Conservation (phyloP, 352 stramenopile species). For the Globisporangium paddicum region DNA sequence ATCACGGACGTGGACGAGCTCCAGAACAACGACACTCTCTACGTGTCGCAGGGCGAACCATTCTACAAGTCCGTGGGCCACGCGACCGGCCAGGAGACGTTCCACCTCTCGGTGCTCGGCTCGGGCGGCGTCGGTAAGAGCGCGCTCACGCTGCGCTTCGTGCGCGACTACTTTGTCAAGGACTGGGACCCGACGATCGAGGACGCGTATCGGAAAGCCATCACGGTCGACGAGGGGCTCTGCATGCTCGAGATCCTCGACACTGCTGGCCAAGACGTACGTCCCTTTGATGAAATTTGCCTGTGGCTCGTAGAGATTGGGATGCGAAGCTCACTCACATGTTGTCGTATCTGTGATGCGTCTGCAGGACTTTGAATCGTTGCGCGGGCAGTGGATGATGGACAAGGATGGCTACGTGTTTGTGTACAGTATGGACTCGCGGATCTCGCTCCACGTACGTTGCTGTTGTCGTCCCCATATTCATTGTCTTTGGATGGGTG, state of each 20-base stretch:
- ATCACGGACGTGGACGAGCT: conserved; percentile 85
- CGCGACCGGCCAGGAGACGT: conserved; percentile 72
- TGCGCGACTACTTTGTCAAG: conserved; percentile 88
- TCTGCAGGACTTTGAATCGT: conserved; percentile 79
- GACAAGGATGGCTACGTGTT: conserved; percentile 90
- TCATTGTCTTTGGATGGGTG: not conserved
- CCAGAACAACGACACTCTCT: conserved; percentile 88
- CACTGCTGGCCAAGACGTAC: conserved; percentile 84
- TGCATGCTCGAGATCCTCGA: conserved; percentile 90
- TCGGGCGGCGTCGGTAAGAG: conserved; percentile 90
- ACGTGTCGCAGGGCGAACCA: conserved; percentile 76
- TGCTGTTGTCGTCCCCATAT: not conserved
- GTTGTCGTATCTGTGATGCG: not conserved
- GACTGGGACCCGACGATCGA: conserved; percentile 92
- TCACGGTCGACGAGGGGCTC: conserved; percentile 79
- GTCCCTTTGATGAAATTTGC: too few relatives aligned
- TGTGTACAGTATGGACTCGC: conserved; percentile 89
- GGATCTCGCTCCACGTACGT: conserved; percentile 77
- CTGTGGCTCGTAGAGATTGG: too few relatives aligned
- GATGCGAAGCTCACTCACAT: not conserved
- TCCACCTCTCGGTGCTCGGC: conserved; percentile 85
- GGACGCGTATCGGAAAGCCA: conserved; percentile 87
- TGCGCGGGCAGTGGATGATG: conserved; percentile 89
- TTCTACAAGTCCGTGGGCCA: conserved; percentile 80
- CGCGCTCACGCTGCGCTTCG: conserved; percentile 86